Evolutionary conservation across 1,284 basidiomycete species (phyloP).

Genomic region (Ustilago loliicola): DNA sequence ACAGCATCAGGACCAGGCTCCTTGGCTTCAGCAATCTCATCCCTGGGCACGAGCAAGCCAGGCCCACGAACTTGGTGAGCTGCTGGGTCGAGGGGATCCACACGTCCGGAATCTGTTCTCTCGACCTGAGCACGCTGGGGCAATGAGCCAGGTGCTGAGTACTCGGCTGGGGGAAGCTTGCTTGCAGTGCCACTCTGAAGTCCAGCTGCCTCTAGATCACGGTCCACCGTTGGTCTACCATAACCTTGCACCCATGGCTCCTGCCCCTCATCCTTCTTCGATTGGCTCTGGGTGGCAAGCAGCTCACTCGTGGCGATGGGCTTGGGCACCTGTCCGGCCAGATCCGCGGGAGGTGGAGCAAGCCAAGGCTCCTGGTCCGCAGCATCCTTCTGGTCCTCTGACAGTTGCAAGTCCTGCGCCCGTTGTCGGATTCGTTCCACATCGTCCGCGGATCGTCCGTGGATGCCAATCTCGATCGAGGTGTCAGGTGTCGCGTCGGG

Average conservation of each 20-base stretch:
- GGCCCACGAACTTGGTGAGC: slow-evolving; percentile 54
- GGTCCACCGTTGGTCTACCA: slow-evolving; percentile 27
- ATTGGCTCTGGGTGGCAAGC: slow-evolving; percentile 22
- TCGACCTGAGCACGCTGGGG: slow-evolving; percentile 51
- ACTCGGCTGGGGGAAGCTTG: slow-evolving; percentile 30
- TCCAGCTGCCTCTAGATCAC: slow-evolving; percentile 26
- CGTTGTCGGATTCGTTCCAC: slow-evolving; percentile 45
- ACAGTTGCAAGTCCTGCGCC: slow-evolving; percentile 38
- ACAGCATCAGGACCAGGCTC: slow-evolving; percentile 36
- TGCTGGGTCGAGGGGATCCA: slow-evolving; percentile 52
- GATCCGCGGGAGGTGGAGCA: slow-evolving; percentile 25
- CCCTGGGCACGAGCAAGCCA: slow-evolving; percentile 51
- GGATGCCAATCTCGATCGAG: slow-evolving; percentile 58
- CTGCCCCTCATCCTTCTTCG: slow-evolving; percentile 17
- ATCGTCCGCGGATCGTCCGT: slow-evolving; percentile 51
- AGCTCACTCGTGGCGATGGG: slow-evolving; percentile 45
- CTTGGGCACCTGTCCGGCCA: slow-evolving; percentile 37
- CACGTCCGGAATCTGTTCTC: slow-evolving; percentile 51
- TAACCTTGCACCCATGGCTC: slow-evolving; percentile 53
- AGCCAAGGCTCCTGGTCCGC: slow-evolving; percentile 40
- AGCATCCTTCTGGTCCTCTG: slow-evolving; percentile 19
- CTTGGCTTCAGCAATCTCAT: slow-evolving; percentile 52
- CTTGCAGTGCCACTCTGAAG: background rate
- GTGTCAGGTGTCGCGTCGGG: slow-evolving; percentile 39
- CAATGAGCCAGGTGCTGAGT: slow-evolving; percentile 31